Conservation (phyloP, 345 rosid genomes). For the Eutrema heterophyllum region DNA sequence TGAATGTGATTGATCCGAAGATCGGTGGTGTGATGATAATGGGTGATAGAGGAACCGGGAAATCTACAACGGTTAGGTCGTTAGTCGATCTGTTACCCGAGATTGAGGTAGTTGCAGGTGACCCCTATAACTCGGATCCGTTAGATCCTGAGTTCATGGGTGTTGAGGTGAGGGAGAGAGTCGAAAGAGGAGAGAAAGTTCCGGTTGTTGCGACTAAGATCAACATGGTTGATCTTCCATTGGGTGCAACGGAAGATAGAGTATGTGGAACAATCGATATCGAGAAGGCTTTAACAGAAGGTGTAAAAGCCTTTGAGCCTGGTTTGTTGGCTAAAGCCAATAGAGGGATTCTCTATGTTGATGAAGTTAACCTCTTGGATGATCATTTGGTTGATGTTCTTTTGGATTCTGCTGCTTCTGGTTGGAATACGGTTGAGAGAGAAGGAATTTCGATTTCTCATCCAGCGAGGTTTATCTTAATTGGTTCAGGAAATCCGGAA, state of each 20-base stretch:
- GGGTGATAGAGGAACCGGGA: slow-evolving; percentile 97
- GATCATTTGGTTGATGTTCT: slow-evolving; percentile 97
- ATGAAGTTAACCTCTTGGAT: slow-evolving; percentile 94
- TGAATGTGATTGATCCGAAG: slow-evolving; percentile 94
- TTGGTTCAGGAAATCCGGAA: slow-evolving; percentile 96
- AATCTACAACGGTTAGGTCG: slow-evolving; percentile 90
- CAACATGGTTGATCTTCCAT: slow-evolving; percentile 96
- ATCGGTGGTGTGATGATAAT: slow-evolving; percentile 98
- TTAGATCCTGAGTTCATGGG: slow-evolving; percentile 94
- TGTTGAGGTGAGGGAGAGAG: slow-evolving; percentile 65
- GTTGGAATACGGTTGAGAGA: slow-evolving; percentile 96
- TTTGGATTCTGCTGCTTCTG: slow-evolving; percentile 91
- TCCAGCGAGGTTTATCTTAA: slow-evolving; percentile 90
- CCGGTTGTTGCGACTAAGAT: slow-evolving; percentile 49
- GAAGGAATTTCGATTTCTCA: slow-evolving; percentile 95
- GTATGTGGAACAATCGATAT: slow-evolving; percentile 98
- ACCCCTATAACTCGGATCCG: slow-evolving; percentile 92
- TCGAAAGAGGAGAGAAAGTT: slow-evolving; percentile 54
- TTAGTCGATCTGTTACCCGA: slow-evolving; percentile 87
- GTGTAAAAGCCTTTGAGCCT: slow-evolving; percentile 97
- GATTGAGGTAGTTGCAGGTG: slow-evolving; percentile 75
- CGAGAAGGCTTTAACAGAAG: slow-evolving; percentile 93
- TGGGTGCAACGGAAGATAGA: slow-evolving; percentile 97
- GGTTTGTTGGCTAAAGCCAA: slow-evolving; percentile 98
- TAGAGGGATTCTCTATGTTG: slow-evolving; percentile 92